phyloP scores from a whole-genome alignment of 257 asterid genomes.

The Penstemon davidsonii region DNA sequence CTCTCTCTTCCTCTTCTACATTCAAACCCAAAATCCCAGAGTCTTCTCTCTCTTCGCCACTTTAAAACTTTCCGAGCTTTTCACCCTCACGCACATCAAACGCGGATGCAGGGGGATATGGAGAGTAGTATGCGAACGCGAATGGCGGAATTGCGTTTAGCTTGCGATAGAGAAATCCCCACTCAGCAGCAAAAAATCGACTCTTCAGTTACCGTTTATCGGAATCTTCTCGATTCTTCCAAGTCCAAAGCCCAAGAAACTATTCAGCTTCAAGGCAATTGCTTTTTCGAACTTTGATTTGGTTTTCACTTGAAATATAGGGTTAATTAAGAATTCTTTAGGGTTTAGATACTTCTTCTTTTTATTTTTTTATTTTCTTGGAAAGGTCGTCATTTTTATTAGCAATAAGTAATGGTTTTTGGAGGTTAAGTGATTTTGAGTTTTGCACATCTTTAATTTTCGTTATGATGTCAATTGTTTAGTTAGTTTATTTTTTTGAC shows the following conservation, averaged over 20 bases:
- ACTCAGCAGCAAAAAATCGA: conserved; percentile 65
- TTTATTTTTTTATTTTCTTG: not conserved
- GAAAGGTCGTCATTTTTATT: not conserved
- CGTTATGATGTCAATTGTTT: not conserved
- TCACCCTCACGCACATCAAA: not conserved
- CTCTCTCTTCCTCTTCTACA: not conserved
- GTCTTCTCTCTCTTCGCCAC: not conserved
- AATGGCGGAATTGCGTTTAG: conserved; percentile 61
- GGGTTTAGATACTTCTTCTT: conserved; percentile 11
- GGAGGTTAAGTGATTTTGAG: not conserved
- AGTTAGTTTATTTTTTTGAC: conserved; percentile 29
- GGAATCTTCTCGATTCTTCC: conserved; percentile 42
- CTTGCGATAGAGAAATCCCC: conserved; percentile 66
- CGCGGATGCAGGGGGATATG: conserved; percentile 45
- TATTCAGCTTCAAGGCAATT: conserved; percentile 60
- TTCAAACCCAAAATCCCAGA: not conserved
- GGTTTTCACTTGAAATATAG: conserved; percentile 21
- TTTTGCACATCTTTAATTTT: conserved; percentile 4
- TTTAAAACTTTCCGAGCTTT: not conserved
- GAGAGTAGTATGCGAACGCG: conserved; percentile 34
- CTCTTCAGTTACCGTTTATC: conserved; percentile 28
- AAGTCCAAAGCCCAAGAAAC: conserved; percentile 53
- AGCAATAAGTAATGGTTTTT: not conserved
- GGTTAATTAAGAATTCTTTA: conserved; percentile 17
- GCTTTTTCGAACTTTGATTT: not conserved